Conservation (phyloP, 2,329 filamentous ascomycete genomes). For the Trichophyton equinum region DNA sequence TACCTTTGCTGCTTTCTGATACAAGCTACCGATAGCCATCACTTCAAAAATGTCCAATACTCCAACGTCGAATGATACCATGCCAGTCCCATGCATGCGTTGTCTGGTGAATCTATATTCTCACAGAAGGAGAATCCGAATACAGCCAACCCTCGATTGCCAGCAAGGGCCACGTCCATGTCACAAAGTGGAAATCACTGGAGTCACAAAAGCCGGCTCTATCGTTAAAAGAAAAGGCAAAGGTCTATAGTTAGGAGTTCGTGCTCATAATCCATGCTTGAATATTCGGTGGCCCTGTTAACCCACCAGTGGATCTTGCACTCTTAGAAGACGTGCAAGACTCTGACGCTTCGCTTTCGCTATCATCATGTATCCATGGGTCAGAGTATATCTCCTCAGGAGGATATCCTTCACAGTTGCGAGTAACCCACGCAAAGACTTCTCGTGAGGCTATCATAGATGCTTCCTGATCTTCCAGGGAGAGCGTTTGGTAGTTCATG, state of each 20-base stretch:
- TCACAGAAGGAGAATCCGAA: too few relatives aligned
- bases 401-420: conserved; percentile 13
- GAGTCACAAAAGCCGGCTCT: too few relatives aligned
- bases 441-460: conserved; percentile 14
- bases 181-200: too few relatives aligned
- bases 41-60: too few relatives aligned
- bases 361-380: conserved; percentile 12
- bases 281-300: not conserved
- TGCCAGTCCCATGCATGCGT: too few relatives aligned
- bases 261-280: not conserved
- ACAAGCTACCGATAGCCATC: too few relatives aligned
- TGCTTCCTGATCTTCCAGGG: conserved; percentile 5
- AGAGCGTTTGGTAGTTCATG: not conserved
- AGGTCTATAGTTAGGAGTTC: conserved; percentile 6
- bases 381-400: conserved; percentile 14
- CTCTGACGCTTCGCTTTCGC: conserved; percentile 7
- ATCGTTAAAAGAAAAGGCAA: too few relatives aligned
- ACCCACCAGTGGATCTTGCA: not conserved
- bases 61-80: too few relatives aligned
- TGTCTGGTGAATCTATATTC: too few relatives aligned
- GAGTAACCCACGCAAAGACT: conserved; percentile 14
- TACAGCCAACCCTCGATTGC: too few relatives aligned
- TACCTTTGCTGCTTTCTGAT: too few relatives aligned
- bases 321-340: not conserved
- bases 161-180: too few relatives aligned